Base-by-base conservation (phyloP, 1,284 basidiomycete genomes). In the Cronartium quercuum region DNA sequence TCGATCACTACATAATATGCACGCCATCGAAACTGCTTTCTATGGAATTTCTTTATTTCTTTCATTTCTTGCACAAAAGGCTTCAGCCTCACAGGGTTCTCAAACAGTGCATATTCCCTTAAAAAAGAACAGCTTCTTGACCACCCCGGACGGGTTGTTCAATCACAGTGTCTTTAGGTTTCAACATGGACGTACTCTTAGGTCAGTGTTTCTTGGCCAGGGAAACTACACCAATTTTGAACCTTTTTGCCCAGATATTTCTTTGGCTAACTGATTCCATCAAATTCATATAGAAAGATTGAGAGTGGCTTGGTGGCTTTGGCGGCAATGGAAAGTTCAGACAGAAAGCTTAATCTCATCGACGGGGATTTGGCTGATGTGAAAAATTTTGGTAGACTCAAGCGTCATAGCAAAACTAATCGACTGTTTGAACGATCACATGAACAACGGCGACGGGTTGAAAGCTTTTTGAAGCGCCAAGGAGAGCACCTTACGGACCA, bases 401-500 rank as follows among this genome's bases (percentile, higher is more conserved):
- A 9, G 24, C 24, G 47, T 10, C 6, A 51, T 51, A 51, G 15
- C 1, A 9, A 51, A 51, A 24, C 5, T 24, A 29, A 29, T 2
- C 29, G 29, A 2, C 29, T 29, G 29, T 29, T 29, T 29, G 29
- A 29, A 29, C 29, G 1, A 29, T n/a, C 0, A n/a, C 47, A 51
- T 51, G 47, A 51, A 51, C 29, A 62, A 44, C 37, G 24, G 24
- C 34, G 34, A 42, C 60, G 51, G 41, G 7, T 44, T 18, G 51
- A 44, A 9, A 58, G 13, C 21, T 60, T 47, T n/a, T 38, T 18
- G 21, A 67, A 55, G 34, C 61, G 69, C 12, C 69, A 71, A 44
- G 13, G n/a, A 29, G 69, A 71, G 55, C 62, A 62, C 61, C 41
- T 71, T 34, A 71, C 69, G 13, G 58, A 71, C 35, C 69, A 71